Evolutionary conservation across 73 alveolate genomes (phyloP).

Genomic region (Paramecium primaurelia): DNA sequence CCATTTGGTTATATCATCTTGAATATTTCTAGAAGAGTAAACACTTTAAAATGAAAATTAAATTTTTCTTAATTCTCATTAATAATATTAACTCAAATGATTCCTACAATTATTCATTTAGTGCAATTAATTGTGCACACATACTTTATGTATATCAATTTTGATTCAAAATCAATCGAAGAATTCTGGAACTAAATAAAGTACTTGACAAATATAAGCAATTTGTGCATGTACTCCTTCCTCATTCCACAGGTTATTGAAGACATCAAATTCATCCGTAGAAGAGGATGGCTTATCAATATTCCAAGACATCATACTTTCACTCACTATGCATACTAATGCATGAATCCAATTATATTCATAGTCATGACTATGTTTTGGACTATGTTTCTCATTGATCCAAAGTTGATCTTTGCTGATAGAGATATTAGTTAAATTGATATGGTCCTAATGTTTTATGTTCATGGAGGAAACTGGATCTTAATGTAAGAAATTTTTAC

Average conservation of each 20-base stretch:
- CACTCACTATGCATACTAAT: background rate
- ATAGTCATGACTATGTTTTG: background rate
- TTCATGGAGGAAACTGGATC: conserved; percentile 40
- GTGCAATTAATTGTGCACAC: background rate
- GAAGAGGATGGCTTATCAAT: background rate
- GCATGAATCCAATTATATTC: conserved; percentile 29
- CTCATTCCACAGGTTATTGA: conserved; percentile 1
- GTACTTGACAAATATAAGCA: conserved; percentile 29
- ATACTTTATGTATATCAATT: conserved; percentile 22
- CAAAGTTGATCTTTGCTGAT: background rate
- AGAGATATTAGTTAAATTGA: conserved; percentile 1
- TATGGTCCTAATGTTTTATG: background rate
- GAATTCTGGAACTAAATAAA: conserved; percentile 15
- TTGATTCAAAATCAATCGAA: background rate
- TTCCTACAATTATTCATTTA: background rate
- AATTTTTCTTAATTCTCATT: background rate
- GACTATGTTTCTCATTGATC: background rate
- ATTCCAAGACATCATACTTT: background rate
- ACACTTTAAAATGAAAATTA: background rate
- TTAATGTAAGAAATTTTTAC: background rate
- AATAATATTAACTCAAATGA: background rate
- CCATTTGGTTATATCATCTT: background rate
- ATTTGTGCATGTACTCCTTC: conserved; percentile 13
- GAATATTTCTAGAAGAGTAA: background rate
- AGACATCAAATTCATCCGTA: background rate